These are phyloP conservation scores for Beauveria bassiana DNA, from an alignment of 2,329 filamentous ascomycete genomes.

Conservation along the genomic window DNA sequence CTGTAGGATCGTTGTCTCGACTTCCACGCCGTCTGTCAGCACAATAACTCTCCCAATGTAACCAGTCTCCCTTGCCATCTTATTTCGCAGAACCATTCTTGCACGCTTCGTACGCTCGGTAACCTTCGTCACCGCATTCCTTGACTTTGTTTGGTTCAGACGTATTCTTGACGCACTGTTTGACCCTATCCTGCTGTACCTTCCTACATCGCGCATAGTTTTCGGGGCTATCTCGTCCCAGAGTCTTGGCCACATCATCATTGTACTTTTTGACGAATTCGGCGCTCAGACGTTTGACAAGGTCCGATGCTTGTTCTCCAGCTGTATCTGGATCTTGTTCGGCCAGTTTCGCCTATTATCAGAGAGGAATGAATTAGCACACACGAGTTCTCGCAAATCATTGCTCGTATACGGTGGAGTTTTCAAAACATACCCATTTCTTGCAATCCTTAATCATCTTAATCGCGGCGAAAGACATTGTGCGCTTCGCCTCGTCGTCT, in stretches of 20 bases:
- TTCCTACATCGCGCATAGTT: too few relatives aligned
- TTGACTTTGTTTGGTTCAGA: too few relatives aligned
- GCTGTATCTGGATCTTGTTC: background rate
- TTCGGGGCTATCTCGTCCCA: background rate
- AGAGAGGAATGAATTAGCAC: background rate
- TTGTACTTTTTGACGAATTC: background rate
- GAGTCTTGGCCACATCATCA: background rate
- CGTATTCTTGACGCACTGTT: too few relatives aligned
- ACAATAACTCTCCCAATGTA: too few relatives aligned
- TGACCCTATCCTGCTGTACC: too few relatives aligned
- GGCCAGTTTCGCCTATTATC: background rate
- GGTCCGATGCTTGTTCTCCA: background rate
- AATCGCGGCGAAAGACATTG: background rate
- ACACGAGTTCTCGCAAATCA: background rate
- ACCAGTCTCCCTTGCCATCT: too few relatives aligned
- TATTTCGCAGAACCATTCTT: too few relatives aligned
- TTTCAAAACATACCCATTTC: background rate
- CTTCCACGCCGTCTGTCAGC: too few relatives aligned
- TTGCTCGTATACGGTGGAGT: background rate
- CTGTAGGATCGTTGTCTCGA: too few relatives aligned
- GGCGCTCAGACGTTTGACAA: background rate
- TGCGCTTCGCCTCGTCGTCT: background rate
- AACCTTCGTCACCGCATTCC: too few relatives aligned
- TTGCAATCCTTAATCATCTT: background rate
- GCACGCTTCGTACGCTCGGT: too few relatives aligned